phyloP scores from a whole-genome alignment of 192 early-diverging fungal species.

The Podila verticillata region DNA sequence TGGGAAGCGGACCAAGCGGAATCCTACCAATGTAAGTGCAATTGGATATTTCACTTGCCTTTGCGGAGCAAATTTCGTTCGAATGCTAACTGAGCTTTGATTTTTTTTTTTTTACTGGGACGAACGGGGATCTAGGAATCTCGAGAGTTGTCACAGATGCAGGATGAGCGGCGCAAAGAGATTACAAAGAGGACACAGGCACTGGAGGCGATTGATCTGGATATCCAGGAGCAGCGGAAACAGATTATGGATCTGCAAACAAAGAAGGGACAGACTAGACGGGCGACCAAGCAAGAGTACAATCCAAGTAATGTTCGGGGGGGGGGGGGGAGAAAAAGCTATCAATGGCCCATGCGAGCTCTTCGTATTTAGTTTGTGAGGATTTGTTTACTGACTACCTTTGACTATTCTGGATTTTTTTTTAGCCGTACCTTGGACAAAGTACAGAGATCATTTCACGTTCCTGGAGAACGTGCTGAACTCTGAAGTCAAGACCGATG shows the following conservation, averaged over 20 bases:
- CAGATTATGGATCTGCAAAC: slow-evolving; percentile 5
- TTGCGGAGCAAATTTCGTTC: no score
- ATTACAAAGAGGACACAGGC: slow-evolving; percentile 14
- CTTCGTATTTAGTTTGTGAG: neutral
- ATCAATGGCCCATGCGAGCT: no score
- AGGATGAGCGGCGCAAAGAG: slow-evolving; percentile 23
- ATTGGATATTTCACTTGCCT: no score
- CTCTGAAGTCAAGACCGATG: slow-evolving; percentile 1
- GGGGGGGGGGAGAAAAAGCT: no score
- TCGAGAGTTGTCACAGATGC: slow-evolving; percentile 17
- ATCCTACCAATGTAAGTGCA: slow-evolving; percentile 17
- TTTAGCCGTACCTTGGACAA: slow-evolving; percentile 24
- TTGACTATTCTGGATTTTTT: neutral
- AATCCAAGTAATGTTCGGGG: slow-evolving; percentile 19
- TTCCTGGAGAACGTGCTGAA: slow-evolving; percentile 11
- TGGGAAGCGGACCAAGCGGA: slow-evolving; percentile 2
- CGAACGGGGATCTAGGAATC: slow-evolving; percentile 14
- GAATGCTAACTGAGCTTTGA: no score
- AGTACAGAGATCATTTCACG: slow-evolving; percentile 21
- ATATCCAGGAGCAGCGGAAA: slow-evolving; percentile 28
- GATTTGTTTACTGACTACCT: neutral
- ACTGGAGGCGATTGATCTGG: slow-evolving; percentile 15
- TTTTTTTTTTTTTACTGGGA: no score
- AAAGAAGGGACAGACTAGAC: neutral
- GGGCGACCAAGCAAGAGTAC: slow-evolving; percentile 1